These are phyloP conservation scores for Colletotrichum sp. DNA, from an alignment of 2,329 filamentous ascomycete species.

Conservation along the genomic window DNA sequence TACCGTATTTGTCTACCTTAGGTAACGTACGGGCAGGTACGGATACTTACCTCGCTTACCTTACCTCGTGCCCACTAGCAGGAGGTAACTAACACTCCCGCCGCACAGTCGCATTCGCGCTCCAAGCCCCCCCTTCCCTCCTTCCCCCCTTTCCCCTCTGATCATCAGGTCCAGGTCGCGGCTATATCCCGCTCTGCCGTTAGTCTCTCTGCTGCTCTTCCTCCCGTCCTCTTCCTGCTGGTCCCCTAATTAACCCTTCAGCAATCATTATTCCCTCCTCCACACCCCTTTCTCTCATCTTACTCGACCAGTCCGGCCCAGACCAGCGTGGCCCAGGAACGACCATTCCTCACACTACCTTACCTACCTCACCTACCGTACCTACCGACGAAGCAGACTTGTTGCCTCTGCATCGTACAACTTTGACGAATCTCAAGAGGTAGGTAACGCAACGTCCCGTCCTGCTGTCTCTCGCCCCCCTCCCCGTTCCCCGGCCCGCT, in stretches of 20 bases:
- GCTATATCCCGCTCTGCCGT: neutral
- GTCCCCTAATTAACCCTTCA: neutral
- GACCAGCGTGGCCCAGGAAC: neutral
- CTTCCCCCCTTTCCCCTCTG: neutral
- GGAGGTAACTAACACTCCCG: neutral
- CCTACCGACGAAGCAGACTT: neutral
- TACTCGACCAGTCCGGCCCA: neutral
- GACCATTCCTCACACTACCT: neutral
- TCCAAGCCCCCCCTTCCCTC: neutral
- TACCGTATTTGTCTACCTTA: neutral
- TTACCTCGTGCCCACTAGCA: neutral
- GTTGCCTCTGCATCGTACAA: neutral
- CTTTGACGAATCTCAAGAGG: neutral
- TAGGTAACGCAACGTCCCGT: neutral
- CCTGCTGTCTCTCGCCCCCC: neutral
- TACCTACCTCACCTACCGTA: neutral
- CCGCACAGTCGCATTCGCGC: neutral
- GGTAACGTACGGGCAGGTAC: neutral
- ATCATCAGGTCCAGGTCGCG: neutral
- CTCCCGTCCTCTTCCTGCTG: neutral
- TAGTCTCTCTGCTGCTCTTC: neutral
- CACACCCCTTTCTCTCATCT: slow-evolving; percentile 4
- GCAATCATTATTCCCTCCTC: neutral
- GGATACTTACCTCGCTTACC: no score
- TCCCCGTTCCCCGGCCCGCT: neutral